phyloP scores from a whole-genome alignment of 805 yeast genomes.

The Saccharomycopsis synnaedendra region DNA sequence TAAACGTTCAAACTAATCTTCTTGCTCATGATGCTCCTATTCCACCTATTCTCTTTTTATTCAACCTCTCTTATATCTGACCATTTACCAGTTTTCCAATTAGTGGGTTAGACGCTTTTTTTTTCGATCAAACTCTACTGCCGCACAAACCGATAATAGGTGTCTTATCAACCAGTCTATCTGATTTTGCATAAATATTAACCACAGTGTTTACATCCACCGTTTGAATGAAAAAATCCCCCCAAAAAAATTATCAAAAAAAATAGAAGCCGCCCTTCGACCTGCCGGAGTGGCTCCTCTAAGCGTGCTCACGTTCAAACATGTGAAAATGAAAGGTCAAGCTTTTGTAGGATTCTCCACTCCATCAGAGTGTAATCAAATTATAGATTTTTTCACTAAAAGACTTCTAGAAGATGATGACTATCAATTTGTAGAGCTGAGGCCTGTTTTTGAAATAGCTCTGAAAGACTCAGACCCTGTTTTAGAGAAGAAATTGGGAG shows the following conservation, averaged over 20 bases:
- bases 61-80: no score
- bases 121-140: no score
- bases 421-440: conserved; percentile 14
- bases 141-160: no score
- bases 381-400: conserved; percentile 23
- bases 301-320: conserved; percentile 45
- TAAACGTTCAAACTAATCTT: no score
- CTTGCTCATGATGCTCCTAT: no score
- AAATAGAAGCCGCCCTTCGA: conserved; percentile 31
- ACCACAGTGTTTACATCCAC: conserved; percentile 36
- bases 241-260: conserved; percentile 33
- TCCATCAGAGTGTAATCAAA: conserved; percentile 18
- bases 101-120: no score
- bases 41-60: no score
- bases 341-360: conserved; percentile 57
- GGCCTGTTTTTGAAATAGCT: conserved; percentile 19
- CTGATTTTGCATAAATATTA: background rate
- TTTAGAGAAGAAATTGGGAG: conserved; percentile 14
- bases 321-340: conserved; percentile 66
- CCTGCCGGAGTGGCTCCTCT: conserved; percentile 20
- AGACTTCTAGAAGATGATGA: conserved; percentile 14
- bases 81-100: no score
- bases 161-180: no score
- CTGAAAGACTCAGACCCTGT: conserved; percentile 20
- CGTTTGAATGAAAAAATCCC: conserved; percentile 65